phyloP scores from a whole-genome alignment of 2,329 filamentous ascomycete genomes.

The Penicillium sp. region DNA sequence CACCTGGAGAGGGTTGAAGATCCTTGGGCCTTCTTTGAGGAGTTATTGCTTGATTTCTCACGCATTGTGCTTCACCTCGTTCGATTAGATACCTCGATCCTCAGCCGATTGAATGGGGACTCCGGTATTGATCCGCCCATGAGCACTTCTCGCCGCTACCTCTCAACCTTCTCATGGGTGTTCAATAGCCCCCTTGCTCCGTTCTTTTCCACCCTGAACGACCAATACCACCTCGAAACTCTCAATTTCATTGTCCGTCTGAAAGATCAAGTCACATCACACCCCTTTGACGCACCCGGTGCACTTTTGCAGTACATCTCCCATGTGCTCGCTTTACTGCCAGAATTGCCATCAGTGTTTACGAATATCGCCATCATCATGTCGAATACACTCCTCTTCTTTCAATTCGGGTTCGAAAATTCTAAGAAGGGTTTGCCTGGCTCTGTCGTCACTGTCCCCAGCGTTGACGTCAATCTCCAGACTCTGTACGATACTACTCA shows the following conservation, averaged over 20 bases:
- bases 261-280: conserved; percentile 29
- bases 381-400: conserved; percentile 27
- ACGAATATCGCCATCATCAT: conserved; percentile 24
- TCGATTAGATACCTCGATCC: conserved; percentile 38
- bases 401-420: conserved; percentile 21
- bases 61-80: conserved; percentile 45
- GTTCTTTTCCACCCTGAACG: conserved; percentile 38
- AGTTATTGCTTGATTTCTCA: conserved; percentile 44
- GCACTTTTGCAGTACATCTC: conserved; percentile 33
- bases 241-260: conserved; percentile 30
- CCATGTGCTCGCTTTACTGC: conserved; percentile 29
- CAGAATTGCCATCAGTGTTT: conserved; percentile 31
- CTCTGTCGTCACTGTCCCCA: conserved; percentile 23
- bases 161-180: conserved; percentile 38
- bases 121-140: conserved; percentile 31
- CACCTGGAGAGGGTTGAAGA: conserved; percentile 33
- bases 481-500: conserved; percentile 32
- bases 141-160: conserved; percentile 36
- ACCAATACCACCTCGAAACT: conserved; percentile 30
- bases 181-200: conserved; percentile 38
- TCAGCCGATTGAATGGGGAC: conserved; percentile 29
- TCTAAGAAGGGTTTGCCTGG: conserved; percentile 9
- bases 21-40: conserved; percentile 37
- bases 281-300: conserved; percentile 28
- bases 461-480: conserved; percentile 13